Base-by-base conservation (phyloP, 305 asterid genomes). In the Fraxinus angustifolia region DNA sequence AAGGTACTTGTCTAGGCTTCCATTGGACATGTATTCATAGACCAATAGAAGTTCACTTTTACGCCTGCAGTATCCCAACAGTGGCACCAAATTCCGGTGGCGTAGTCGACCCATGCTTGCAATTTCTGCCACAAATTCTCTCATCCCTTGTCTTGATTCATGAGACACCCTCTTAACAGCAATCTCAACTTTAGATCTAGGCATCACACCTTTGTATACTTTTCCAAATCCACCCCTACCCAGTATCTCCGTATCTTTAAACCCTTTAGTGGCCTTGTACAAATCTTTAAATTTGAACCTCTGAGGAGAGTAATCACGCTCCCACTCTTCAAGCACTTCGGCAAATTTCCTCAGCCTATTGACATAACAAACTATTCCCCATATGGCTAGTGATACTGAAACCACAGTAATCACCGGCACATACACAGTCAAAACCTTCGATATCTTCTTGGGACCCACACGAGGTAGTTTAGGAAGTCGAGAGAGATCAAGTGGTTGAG, bases 171-270 rank as follows among this genome's bases (percentile, higher is more conserved):
- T 84, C 83, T 92, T 92, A 1, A 91, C 96, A 0, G 96, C 93
- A 30, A 92, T 77, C 71, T 89, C 85, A 3, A 67, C 53, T 42
- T 80, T 86, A 0, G 93, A 78, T 1, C 17, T 75, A 1, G 89
- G 86, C 85, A 92, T 77, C 1, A 88, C 85, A 1, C 97, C 97
- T 81, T 75, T 78, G 58, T 92, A 92, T 1, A 92, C 97, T 16
- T 85, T 88, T 1, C 96, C 95, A 58, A 92, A 92, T n/a, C 97
- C 95, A 1, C 97, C 95, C 1, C 48, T 60, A 1, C 95, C 95
- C n/a, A 92, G 21, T 3, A 92, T 26, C 76, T 86, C 92, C 3
- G 80, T 86, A n/a, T 91, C 91, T 67, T 53, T 85, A 10, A 92
- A 92, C 33, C 97, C 94, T 53, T 86, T 87, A 0, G 97, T 92